Base-by-base conservation (phyloP, 1,284 basidiomycete genomes). In the Sporisorium exsertum region DNA sequence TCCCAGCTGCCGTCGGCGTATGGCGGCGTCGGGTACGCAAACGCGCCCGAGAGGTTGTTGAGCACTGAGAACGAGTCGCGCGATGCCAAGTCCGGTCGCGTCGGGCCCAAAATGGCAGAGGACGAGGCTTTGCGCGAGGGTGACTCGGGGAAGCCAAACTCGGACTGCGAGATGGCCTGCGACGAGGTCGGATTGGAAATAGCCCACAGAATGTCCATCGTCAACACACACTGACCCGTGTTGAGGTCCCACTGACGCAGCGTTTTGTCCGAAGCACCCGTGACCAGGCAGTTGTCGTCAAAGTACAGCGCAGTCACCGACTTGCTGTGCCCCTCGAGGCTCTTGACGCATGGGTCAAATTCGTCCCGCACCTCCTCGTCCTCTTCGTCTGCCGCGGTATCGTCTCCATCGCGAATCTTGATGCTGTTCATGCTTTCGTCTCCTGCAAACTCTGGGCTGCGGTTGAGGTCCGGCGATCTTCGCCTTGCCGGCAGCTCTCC, bases 141-240 rank as follows among this genome's bases (percentile, higher is more conserved):
- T n/a, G 85, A 84, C 64, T 87, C 72, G 55, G 72, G 81, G 58
- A 70, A 74, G 47, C 81, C 82, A 27, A 77, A 77, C 35, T 77
- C 74, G 60, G 74, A 77, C 46, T 72, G 68, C 20, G 84, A 82
- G 10, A 82, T 65, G 88, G 84, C 60, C 86, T 72, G 89, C 79
- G 88, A 85, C n/a, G 89, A 86, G 10, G 91, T 89, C 2, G 94
- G 92, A 87, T 99, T 96, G 18, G 94, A 94, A 79, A 99, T 97
- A 3, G 96, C 96, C 97, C 97, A 99, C 20, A 99, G 90, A 70
- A 99, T 97, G 87, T 99, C 97, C 97, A 99, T 99, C 13, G 96
- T 97, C 88, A 97, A 91, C 55, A 99, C 92, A 86, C 96, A 98
- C 62, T 99, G 96, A 5, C 96, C 96, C 0, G 96, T 98, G 43